These are phyloP conservation scores for Exophiala lecanii-corni DNA, from an alignment of 2,329 filamentous ascomycete species.

Conservation along the genomic window DNA sequence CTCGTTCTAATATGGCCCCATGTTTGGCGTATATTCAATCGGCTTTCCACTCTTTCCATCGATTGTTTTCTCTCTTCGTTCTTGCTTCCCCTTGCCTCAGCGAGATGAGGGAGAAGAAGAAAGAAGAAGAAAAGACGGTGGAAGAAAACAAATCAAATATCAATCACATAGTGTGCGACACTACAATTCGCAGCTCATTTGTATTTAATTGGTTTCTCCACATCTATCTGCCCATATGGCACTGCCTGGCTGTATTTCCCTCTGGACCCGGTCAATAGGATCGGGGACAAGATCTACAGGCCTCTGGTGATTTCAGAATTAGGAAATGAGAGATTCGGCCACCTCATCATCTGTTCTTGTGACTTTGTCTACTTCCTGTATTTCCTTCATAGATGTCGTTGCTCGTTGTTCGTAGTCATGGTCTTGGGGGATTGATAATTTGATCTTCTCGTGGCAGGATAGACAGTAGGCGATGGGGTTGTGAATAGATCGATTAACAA, in stretches of 20 bases:
- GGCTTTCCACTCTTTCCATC: conserved; percentile 28
- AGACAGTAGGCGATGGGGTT: no score
- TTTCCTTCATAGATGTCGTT: no score
- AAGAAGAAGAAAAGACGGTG: conserved; percentile 19
- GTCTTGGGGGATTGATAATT: no score
- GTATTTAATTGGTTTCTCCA: conserved; percentile 27
- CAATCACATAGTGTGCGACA: conserved; percentile 30
- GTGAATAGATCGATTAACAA: no score
- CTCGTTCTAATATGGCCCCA: conserved; percentile 35
- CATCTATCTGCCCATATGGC: conserved; percentile 22
- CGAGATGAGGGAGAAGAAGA: no score
- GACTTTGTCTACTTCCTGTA: neutral
- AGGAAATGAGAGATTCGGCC: conserved; percentile 42
- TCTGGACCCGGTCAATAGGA: conserved; percentile 15
- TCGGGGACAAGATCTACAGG: conserved; percentile 18
- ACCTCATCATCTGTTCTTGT: conserved; percentile 32
- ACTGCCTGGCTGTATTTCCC: conserved; percentile 18
- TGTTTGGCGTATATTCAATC: conserved; percentile 30
- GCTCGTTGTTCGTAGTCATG: no score
- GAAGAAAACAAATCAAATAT: conserved; percentile 14
- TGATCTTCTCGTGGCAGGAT: no score
- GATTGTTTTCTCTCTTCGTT: conserved; percentile 18
- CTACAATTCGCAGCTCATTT: conserved; percentile 30
- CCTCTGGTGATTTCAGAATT: conserved; percentile 32
- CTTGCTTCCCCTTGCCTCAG: no score